Conservation (phyloP, 805 yeast species). For the Vanderwaltozyma tropicalis region DNA sequence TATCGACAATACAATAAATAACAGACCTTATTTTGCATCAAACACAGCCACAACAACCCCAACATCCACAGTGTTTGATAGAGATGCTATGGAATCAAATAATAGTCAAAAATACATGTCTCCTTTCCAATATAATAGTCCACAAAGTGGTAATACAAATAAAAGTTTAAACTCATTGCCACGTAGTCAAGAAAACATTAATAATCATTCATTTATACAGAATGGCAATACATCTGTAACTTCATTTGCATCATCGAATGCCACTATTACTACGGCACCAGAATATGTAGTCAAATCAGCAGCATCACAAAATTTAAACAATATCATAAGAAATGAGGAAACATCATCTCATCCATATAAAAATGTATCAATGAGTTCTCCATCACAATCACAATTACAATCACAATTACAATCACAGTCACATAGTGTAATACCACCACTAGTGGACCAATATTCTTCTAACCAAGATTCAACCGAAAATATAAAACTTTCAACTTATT, state of each 20-base stretch:
- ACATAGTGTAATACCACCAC: background rate
- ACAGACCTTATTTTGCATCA: background rate
- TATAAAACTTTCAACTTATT: constrained; percentile 3
- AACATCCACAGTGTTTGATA: background rate
- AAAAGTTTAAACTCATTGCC: background rate
- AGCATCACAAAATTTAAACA: background rate
- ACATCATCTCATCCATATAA: background rate
- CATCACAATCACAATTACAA: too few species aligned
- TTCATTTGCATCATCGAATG: constrained; percentile 1
- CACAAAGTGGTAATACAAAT: background rate
- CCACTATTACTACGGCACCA: background rate
- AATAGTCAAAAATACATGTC: too few species aligned
- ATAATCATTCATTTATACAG: background rate
- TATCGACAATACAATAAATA: background rate
- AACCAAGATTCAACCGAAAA: background rate
- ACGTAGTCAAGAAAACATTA: background rate
- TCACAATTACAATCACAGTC: too few species aligned
- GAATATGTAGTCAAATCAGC: background rate
- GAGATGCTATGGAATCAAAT: background rate
- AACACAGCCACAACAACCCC: background rate
- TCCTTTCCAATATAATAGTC: background rate
- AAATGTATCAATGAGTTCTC: too few species aligned
- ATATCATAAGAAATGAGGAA: too few species aligned
- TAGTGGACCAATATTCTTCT: background rate
- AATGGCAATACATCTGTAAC: background rate